phyloP scores from a whole-genome alignment of 768 basidiomycete genomes.

The Mycena latifolia region DNA sequence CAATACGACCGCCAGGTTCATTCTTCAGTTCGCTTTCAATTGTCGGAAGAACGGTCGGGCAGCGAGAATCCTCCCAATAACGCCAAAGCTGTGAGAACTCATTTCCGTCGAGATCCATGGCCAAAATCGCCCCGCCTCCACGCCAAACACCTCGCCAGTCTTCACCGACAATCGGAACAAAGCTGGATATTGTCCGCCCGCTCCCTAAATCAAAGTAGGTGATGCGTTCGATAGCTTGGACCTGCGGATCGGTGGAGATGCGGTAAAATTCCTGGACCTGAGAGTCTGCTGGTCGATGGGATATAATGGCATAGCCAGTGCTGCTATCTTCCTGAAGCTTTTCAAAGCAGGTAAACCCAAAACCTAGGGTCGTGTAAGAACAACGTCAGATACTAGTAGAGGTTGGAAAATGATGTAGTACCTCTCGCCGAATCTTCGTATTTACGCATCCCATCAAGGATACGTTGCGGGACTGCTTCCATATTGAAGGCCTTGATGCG shows the following conservation, averaged over 20 bases:
- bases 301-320: conserved; percentile 39
- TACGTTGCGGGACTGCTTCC: conserved; percentile 45
- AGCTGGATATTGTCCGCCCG: conserved; percentile 49
- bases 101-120: conserved; percentile 56
- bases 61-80: conserved; percentile 55
- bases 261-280: conserved; percentile 53
- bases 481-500: conserved; percentile 55
- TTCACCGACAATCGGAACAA: conserved; percentile 50
- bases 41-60: conserved; percentile 41
- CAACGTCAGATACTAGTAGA: too few relatives aligned
- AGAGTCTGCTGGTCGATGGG: conserved; percentile 53
- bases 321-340: not conserved
- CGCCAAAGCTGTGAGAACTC: conserved; percentile 60
- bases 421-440: conserved; percentile 56
- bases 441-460: conserved; percentile 49
- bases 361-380: conserved; percentile 19
- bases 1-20: conserved; percentile 54
- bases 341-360: conserved; percentile 25
- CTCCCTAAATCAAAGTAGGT: conserved; percentile 55
- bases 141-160: conserved; percentile 55
- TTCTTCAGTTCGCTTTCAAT: conserved; percentile 55
- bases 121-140: conserved; percentile 49
- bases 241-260: conserved; percentile 43
- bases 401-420: not conserved
- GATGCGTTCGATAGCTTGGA: conserved; percentile 47